phyloP scores from a whole-genome alignment of 2,329 filamentous ascomycete genomes.

The Botrytis paeoniae region DNA sequence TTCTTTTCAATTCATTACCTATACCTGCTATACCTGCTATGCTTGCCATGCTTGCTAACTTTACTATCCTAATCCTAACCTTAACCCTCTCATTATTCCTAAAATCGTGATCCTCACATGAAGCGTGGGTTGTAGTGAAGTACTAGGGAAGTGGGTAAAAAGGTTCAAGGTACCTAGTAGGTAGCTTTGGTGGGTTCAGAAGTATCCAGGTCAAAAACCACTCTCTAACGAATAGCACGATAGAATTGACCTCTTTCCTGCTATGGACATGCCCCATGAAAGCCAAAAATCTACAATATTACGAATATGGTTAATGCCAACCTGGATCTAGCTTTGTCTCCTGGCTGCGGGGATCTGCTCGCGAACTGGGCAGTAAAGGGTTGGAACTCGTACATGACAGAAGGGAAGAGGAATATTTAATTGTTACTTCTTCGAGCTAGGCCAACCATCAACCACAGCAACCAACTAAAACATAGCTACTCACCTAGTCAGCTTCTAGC shows the following conservation, averaged over 20 bases:
- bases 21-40: not conserved
- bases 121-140: not conserved
- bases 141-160: not conserved
- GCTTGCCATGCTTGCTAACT: not conserved
- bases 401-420: not conserved
- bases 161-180: not conserved
- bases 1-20: not conserved
- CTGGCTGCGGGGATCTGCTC: conserved; percentile 3
- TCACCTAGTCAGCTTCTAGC: conserved; percentile 11
- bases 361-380: not conserved
- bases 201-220: not conserved
- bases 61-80: not conserved
- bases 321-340: not conserved
- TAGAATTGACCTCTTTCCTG: not conserved
- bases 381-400: not conserved
- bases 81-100: not conserved
- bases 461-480: conserved; percentile 2
- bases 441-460: not conserved
- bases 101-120: not conserved
- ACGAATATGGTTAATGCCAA: not conserved
- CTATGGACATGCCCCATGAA: not conserved
- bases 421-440: not conserved
- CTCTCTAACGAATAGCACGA: not conserved
- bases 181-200: conserved; percentile 7
- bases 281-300: not conserved